phyloP scores from a whole-genome alignment of 2,329 filamentous ascomycete genomes.

The Colletotrichum phormii region DNA sequence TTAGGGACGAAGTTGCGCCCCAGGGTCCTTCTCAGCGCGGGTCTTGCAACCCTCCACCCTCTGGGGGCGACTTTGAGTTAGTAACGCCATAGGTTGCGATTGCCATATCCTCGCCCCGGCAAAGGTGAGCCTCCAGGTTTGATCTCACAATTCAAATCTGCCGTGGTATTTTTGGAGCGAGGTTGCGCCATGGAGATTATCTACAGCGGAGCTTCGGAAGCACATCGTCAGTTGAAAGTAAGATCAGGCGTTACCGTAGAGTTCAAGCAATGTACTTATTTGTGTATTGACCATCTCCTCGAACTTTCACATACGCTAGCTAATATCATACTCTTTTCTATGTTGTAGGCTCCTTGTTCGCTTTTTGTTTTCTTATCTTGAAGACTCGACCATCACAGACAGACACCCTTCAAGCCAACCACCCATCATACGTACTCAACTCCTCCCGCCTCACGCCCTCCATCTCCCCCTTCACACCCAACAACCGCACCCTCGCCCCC shows the following conservation, averaged over 20 bases:
- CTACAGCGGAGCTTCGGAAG: neutral
- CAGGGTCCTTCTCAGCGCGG: no score
- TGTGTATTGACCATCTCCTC: neutral
- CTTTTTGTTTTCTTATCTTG: neutral
- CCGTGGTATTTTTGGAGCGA: no score
- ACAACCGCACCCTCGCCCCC: conserved; percentile 73
- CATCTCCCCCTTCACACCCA: conserved; percentile 79
- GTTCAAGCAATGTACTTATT: neutral
- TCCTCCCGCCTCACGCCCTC: conserved; percentile 69
- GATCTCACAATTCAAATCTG: no score
- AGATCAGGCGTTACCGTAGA: neutral
- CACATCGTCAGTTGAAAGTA: neutral
- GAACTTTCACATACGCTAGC: neutral
- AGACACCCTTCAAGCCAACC: conserved; percentile 46
- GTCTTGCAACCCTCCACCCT: no score
- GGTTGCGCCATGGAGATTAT: no score
- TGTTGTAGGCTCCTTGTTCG: neutral
- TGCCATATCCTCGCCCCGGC: no score
- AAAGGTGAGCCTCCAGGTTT: no score
- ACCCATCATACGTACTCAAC: conserved; percentile 55
- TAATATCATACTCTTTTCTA: neutral
- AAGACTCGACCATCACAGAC: no score
- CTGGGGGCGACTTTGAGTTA: no score
- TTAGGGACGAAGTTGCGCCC: no score
- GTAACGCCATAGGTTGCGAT: no score